Evolutionary conservation across 257 asterid genomes (phyloP).

Genomic region (Nicotiana noctiflora): DNA sequence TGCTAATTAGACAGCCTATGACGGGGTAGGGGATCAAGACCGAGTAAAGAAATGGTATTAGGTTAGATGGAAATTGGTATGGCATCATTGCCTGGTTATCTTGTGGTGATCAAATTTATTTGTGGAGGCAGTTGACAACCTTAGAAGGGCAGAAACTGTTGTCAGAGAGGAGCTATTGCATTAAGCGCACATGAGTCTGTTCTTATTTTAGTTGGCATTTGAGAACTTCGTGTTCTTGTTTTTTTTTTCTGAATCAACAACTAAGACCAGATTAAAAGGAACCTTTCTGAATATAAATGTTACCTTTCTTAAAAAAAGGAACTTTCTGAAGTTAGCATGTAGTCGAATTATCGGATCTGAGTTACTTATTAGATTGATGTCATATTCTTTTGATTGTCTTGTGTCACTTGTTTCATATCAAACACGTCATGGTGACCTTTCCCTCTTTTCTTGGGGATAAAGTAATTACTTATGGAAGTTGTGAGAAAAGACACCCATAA

Average conservation of each 20-base stretch:
- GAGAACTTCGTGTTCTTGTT: background rate
- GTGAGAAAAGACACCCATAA: too few relatives aligned
- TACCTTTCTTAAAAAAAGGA: background rate
- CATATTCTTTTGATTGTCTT: background rate
- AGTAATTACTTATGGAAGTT: background rate
- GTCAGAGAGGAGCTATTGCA: background rate
- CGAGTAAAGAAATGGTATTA: background rate
- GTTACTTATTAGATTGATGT: background rate
- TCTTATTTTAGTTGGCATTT: background rate
- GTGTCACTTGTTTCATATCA: background rate
- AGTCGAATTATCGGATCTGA: background rate
- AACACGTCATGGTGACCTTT: background rate
- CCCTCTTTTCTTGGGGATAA: background rate
- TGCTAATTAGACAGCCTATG: background rate
- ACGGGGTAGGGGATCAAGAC: background rate
- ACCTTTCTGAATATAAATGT: background rate
- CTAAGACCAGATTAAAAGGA: background rate
- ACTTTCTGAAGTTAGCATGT: background rate
- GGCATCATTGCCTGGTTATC: background rate
- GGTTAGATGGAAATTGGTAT: conserved; percentile 1
- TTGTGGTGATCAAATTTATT: background rate
- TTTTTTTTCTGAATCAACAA: background rate
- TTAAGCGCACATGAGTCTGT: background rate
- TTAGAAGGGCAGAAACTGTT: background rate
- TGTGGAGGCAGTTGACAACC: background rate